Evolutionary conservation across 2,329 filamentous ascomycete genomes (phyloP), one percentile per base, ranked within the genome.

Genomic region (Alternaria atra): DNA sequence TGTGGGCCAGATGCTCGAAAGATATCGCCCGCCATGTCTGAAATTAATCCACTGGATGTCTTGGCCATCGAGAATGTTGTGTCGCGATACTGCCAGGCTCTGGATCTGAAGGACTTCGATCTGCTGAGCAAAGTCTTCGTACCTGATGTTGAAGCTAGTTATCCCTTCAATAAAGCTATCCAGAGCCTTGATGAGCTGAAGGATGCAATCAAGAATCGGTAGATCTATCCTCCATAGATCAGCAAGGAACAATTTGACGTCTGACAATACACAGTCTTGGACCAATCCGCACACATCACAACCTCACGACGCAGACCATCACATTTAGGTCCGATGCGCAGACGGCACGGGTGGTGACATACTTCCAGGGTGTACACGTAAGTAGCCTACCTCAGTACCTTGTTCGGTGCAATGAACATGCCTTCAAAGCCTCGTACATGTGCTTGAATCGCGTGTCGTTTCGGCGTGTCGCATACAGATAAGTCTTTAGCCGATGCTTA

Each of bases 21-120:
- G 29, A 29, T 4, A 12, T 13, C 12, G 23, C 23, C 12, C 32
- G 48, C 9, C 29, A 72, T 70, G 68, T 50, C 65, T n/a, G 43
- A 53, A 3, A 20, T 66, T 29, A 75, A 69, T 46, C 63, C 73
- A 47, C 64, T 68, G 40, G 75, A 76, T 53, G 20, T 68, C 47
- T 54, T 79, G 44, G 79, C 80, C n/a, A 79, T 83, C 65, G 75
- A 73, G 42, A 83, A 83, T 64, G 73, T 74, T 7, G 65, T 83
- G 27, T 67, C 80, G 6, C 77, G 73, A 30, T 83, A 83, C 67
- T 82, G 80, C 68, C 74, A 82, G 42, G 81, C 80, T 1, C 71
- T 83, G 6, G 81, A 83, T 63, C 76, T 75, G 15, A 82, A 82
- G 59, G 58, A 79, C 55, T 81, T 79, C 50, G 44, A 65, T 5